These are phyloP conservation scores for Wickerhamiella musiphila DNA, from an alignment of 805 yeast species.

Conservation along the genomic window DNA sequence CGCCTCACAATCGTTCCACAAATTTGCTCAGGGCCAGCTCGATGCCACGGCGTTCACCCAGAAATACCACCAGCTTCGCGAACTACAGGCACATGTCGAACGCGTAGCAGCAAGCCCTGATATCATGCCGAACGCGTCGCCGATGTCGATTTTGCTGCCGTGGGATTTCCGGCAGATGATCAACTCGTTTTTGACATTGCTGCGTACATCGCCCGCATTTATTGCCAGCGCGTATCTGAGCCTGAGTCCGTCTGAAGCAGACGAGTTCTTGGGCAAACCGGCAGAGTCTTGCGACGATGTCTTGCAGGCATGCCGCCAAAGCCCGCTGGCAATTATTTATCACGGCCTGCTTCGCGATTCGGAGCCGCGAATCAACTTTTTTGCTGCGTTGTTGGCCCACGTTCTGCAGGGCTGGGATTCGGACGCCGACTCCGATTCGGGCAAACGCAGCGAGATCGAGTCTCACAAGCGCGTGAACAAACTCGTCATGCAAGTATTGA, in stretches of 20 bases:
- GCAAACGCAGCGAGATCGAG: conserved; percentile 6
- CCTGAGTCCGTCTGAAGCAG: conserved; percentile 12
- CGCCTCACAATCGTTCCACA: too few relatives aligned
- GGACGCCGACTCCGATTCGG: conserved; percentile 7
- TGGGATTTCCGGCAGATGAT: conserved; percentile 18
- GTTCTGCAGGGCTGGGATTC: conserved; percentile 8
- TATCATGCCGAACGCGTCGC: conserved; percentile 5
- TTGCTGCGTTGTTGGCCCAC: conserved; percentile 15
- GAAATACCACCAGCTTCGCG: conserved; percentile 13
- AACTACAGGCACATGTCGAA: conserved; percentile 6
- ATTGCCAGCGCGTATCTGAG: conserved; percentile 17
- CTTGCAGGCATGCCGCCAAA: conserved; percentile 11
- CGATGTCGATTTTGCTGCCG: conserved; percentile 6
- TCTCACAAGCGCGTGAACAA: conserved; percentile 8
- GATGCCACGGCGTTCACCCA: conserved; percentile 10
- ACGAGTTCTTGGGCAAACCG: conserved; percentile 7
- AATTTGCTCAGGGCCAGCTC: too few relatives aligned
- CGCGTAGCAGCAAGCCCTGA: conserved; percentile 8
- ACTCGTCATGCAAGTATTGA: conserved; percentile 3
- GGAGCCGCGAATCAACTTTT: conserved; percentile 15
- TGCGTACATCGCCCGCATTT: conserved; percentile 22
- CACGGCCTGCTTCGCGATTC: conserved; percentile 18
- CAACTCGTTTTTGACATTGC: conserved; percentile 19
- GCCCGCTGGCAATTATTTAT: conserved; percentile 19
- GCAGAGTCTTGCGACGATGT: conserved; percentile 14